Evolutionary conservation across 768 basidiomycete genomes (phyloP), one percentile per base, ranked within the genome.

Genomic region (Boletus subparvulus): DNA sequence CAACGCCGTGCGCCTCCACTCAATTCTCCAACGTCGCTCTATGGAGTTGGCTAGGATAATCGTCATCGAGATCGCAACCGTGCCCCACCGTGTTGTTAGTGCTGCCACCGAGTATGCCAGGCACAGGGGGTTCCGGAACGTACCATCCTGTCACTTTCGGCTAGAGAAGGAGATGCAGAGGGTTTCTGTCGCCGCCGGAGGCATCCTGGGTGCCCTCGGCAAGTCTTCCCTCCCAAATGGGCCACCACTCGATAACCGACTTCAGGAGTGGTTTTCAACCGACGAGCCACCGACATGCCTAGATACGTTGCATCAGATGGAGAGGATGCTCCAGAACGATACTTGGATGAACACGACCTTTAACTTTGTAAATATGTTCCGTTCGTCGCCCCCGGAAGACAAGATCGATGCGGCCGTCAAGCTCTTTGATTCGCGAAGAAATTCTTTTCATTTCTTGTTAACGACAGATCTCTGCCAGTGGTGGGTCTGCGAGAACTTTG

Each of bases 141-240:
- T 60, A 35, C 47, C 39, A 2, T 35, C 52, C 6, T 39, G 52
- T 49, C 59, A 60, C 36, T 61, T 60, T 61, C 58, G 52, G 28
- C 30, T 60, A 11, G 59, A 60, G 40, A 54, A 50, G 37, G 59
- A 60, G 44, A 61, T 61, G 59, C 52, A 61, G 13, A 37, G 16
- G 21, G 47, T 60, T 36, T 46, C 24, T n/a, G 47, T 61, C 13
- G 59, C 48, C 5, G 52, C 47, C 0, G 8, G 35, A 10, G 42
- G 47, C 19, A 45, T 60, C 14, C 42, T 54, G 3, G 37, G 33
- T 8, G 19, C 54, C 5, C 58, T 60, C 26, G 19, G 11, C 26
- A 41, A 54, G 17, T 33, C 33, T 26, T 49, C 50, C 21, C 32
- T 56, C 21, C 48, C 26, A 11, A 32, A 45, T 16, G 42, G 43